phyloP scores from a whole-genome alignment of 2,329 filamentous ascomycete species.

The Chlorencoelia australis region DNA sequence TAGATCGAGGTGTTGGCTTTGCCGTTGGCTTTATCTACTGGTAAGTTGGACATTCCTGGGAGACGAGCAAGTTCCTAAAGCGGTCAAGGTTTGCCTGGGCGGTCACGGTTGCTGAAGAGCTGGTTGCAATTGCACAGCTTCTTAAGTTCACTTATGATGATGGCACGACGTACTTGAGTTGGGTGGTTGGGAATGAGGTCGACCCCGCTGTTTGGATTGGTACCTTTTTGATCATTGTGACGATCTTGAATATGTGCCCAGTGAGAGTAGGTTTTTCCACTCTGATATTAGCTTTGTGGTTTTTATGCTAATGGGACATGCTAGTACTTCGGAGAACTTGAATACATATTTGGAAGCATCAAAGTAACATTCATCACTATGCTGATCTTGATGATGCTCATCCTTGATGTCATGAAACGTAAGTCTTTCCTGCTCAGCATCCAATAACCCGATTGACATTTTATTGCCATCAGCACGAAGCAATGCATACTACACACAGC shows the following conservation, averaged over 20 bases:
- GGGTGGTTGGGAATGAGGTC: conserved; percentile 27
- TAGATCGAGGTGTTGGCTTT: conserved; percentile 30
- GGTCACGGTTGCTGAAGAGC: conserved; percentile 29
- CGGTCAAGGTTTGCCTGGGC: conserved; percentile 30
- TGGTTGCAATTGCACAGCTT: conserved; percentile 29
- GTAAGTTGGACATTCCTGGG: conserved; percentile 14
- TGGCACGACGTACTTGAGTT: conserved; percentile 26
- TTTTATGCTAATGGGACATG: too few species aligned
- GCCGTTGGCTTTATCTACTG: conserved; percentile 32
- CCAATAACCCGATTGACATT: not conserved
- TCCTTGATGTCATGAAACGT: conserved; percentile 30
- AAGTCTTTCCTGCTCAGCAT: conserved; percentile 8
- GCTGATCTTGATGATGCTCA: conserved; percentile 30
- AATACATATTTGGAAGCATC: conserved; percentile 31
- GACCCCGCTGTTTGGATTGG: conserved; percentile 31
- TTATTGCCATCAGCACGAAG: conserved; percentile 22
- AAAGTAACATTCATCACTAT: conserved; percentile 30
- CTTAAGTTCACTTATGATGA: conserved; percentile 31
- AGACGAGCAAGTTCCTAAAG: not conserved
- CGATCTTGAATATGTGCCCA: conserved; percentile 29
- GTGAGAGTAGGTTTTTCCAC: conserved; percentile 25
- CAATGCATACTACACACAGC: conserved; percentile 29
- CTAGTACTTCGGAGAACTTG: conserved; percentile 29
- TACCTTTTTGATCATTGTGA: conserved; percentile 29
- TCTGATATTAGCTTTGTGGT: too few species aligned